Percentiles rank a stretch among this genome's conserved stretches.
These are phyloP conservation scores for Fomitiporia mediterranea DNA, from an alignment of 1,284 basidiomycete species.

Conservation along the genomic window DNA sequence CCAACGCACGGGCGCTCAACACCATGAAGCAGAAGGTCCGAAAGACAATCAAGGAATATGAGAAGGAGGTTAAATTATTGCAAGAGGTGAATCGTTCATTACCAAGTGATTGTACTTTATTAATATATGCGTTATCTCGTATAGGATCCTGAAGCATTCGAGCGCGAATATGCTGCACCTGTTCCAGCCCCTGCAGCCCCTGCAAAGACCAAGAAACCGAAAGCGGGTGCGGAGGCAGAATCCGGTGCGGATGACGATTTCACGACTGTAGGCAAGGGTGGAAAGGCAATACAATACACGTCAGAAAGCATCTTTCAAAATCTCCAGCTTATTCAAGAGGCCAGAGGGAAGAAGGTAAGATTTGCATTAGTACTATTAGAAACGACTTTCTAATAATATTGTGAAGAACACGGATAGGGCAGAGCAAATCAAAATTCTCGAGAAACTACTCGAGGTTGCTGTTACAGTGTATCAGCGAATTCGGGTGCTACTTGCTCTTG, in stretches of 20 bases:
- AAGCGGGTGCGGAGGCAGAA: slow-evolving; percentile 32
- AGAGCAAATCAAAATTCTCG: slow-evolving; percentile 90
- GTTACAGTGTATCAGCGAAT: slow-evolving; percentile 90
- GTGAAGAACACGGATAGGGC: slow-evolving; percentile 89
- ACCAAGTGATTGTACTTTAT: not conserved
- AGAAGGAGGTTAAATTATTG: slow-evolving; percentile 76
- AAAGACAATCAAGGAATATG: slow-evolving; percentile 88
- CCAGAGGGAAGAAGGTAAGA: slow-evolving; percentile 89
- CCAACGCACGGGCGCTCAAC: slow-evolving; percentile 91
- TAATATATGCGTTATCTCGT: not conserved
- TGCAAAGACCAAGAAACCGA: slow-evolving; percentile 41
- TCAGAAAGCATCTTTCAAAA: slow-evolving; percentile 92
- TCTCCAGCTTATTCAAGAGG: slow-evolving; percentile 88
- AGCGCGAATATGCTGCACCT: slow-evolving; percentile 62
- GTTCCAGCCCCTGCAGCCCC: slow-evolving; percentile 43
- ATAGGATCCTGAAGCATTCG: slow-evolving; percentile 87
- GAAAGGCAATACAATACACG: slow-evolving; percentile 80
- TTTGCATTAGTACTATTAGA: not conserved
- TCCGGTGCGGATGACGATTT: slow-evolving; percentile 67
- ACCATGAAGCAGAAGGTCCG: slow-evolving; percentile 97
- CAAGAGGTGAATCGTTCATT: slow-evolving; percentile 52
- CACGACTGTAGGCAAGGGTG: slow-evolving; percentile 89
- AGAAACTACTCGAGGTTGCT: slow-evolving; percentile 85
- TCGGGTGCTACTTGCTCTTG: slow-evolving; percentile 88
- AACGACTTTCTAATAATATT: slow-evolving; percentile 19